These are phyloP conservation scores for Coniochaeta sp. DNA, from an alignment of 2,329 filamentous ascomycete genomes.

Conservation along the genomic window DNA sequence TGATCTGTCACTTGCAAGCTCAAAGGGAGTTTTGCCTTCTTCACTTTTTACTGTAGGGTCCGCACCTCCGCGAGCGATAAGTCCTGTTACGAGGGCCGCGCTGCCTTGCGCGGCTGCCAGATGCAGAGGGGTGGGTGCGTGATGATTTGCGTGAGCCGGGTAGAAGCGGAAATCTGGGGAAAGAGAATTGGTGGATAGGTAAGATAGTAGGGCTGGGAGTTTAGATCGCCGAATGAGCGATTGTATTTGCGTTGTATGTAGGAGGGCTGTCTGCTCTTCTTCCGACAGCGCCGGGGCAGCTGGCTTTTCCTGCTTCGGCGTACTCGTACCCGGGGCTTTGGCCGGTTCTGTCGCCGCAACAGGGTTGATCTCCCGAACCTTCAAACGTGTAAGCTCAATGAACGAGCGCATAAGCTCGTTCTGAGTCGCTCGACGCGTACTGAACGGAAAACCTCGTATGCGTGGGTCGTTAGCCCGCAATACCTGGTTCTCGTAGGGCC, in stretches of 20 bases:
- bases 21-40: slow-evolving; percentile 81
- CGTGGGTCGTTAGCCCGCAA: slow-evolving; percentile 71
- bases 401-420: slow-evolving; percentile 92
- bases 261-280: slow-evolving; percentile 71
- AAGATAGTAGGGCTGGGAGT: slow-evolving; percentile 76
- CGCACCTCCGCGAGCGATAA: slow-evolving; percentile 67
- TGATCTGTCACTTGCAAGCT: slow-evolving; percentile 74
- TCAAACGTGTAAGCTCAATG: slow-evolving; percentile 85
- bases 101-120: slow-evolving; percentile 77
- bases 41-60: slow-evolving; percentile 63
- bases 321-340: slow-evolving; percentile 10
- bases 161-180: slow-evolving; percentile 67
- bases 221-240: slow-evolving; percentile 85
- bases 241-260: slow-evolving; percentile 86
- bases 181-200: slow-evolving; percentile 70
- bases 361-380: slow-evolving; percentile 72
- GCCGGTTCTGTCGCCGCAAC: slow-evolving; percentile 37
- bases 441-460: slow-evolving; percentile 86
- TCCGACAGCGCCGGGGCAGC: slow-evolving; percentile 62
- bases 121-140: slow-evolving; percentile 78
- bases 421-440: slow-evolving; percentile 82
- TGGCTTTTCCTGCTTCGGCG: slow-evolving; percentile 37
- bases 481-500: slow-evolving; percentile 84
- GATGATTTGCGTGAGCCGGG: slow-evolving; percentile 62
- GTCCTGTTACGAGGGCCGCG: slow-evolving; percentile 65